Evolutionary conservation across 176 grass and related monocot species (phyloP), one percentile per base, ranked within the genome.

Genomic region (Ananas comosus): DNA sequence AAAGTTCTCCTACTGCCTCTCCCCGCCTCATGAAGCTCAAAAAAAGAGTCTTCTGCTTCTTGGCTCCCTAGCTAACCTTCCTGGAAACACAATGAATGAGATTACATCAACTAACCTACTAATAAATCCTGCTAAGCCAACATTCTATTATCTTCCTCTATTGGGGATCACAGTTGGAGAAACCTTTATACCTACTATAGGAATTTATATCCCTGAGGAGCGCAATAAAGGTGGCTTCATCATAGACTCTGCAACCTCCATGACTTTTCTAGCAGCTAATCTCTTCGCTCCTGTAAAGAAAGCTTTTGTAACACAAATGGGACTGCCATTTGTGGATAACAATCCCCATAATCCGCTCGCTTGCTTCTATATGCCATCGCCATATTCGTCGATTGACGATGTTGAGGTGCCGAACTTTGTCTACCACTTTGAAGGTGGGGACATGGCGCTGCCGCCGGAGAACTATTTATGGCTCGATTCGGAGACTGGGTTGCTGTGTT

Each of bases 1-100:
- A 1, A 75, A 79, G 18, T 96, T 96, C 72, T 85, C 91, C 63
- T 86, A 88, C 78, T 96, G 91, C 76, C 75, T 88, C 70, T 86
- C 80, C 48, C 75, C 70, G 69, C 73, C 76, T 18, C 22, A 63
- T 63, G 42, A 58, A 57, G 71, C 69, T 57, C 24, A 53, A 14
- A 80, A 67, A 67, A 81, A 14, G 75, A 73, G 82, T 72, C 53
- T 73, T 14, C 88, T 96, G 22, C 48, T 50, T 21, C 85, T 96
- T 69, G 91, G 91, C 0, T 79, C 88, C 12, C 79, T 85, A 1
- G 53, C 82, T 22, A 78, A 71, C 58, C 68, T 81, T 17, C 79
- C 42, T 69, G 50, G 53, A 71, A 49, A 51, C 76, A 76, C 74
- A 61, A 13, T 10, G 0, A 77, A 52, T 3, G 49, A 53, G 19